Base-by-base conservation (phyloP, 2,329 filamentous ascomycete genomes). In the Xylariaceae sp. region DNA sequence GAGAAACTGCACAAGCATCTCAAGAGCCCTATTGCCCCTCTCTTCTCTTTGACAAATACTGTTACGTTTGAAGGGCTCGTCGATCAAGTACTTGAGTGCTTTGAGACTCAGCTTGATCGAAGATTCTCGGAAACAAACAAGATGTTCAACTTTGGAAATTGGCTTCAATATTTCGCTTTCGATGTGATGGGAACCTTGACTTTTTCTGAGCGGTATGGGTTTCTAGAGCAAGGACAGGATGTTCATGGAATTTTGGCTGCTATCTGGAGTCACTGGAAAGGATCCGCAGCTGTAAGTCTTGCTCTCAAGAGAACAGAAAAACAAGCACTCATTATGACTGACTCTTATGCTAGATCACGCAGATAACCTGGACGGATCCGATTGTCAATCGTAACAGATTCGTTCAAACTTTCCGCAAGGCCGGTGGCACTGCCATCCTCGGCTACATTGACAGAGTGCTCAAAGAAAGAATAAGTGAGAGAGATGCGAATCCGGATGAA, bases 141-240 rank as follows among this genome's bases (percentile, higher is more conserved):
- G 2, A 6, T 34, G 0, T 60, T 62, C 40, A 60, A 65, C 34
- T 45, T 69, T 3, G 63, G 49, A 0, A 31, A 62, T 3, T 71
- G 65, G 62, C 42, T 69, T 33, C 63, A 70, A 41, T 65, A 52
- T 28, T 71, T 66, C 49, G 64, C 68, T 2, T 70, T 67, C 33
- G 68, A 71, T 42, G 63, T 67, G 0, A 67, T 71, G 57, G 61
- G 64, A 1, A 61, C 58, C 3, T 41, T 68, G 50, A 66, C 62
- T 0, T 69, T 69, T 34, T 66, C 66, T 1, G 60, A 62, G 42
- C 49, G 60, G 9, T 64, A 64, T 47, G 64, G 66, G 1, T 67
- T 66, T 45, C 45, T 69, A 7, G 65, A 69, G 18, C 19, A 53
- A 11, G 66, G 66, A 1, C 31, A 45, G 7, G 67, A 69, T 49